phyloP scores from a whole-genome alignment of 2,329 filamentous ascomycete genomes.

The Pleurostoma richardsiae region DNA sequence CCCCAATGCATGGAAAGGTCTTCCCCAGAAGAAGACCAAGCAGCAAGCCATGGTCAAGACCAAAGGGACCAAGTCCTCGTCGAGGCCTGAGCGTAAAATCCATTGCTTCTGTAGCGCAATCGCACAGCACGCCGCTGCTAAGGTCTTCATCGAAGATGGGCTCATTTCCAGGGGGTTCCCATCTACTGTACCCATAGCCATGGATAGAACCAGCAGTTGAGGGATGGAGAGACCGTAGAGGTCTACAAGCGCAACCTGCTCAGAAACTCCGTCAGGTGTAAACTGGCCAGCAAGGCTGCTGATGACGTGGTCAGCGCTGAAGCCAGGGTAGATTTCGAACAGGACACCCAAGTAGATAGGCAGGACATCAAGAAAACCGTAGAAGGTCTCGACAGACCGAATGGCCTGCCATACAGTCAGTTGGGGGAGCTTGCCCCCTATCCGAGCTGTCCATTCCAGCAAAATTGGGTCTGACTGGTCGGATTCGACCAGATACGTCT shows the following conservation, averaged over 20 bases:
- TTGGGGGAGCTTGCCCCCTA: neutral
- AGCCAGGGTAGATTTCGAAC: neutral
- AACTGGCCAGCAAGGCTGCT: neutral
- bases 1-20: constrained; percentile 5
- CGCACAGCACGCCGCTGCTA: neutral
- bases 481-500: constrained; percentile 1
- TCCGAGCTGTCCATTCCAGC: neutral
- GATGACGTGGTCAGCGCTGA: neutral
- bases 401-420: neutral
- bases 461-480: constrained; percentile 1
- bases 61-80: constrained; percentile 2
- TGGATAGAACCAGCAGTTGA: neutral
- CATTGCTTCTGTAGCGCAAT: constrained; percentile 3
- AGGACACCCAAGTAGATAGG: neutral
- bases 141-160: neutral
- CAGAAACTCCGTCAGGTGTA: neutral
- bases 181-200: neutral
- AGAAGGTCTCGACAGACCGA: neutral
- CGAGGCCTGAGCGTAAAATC: neutral
- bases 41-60: constrained; percentile 1
- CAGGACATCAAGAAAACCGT: neutral
- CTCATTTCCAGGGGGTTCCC: neutral
- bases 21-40: neutral
- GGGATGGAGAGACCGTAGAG: neutral
- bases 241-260: neutral